Percentiles rank a stretch among this genome's conserved stretches.
phyloP scores from a whole-genome alignment of 2,329 filamentous ascomycete genomes.

The Zarea fungicola region DNA sequence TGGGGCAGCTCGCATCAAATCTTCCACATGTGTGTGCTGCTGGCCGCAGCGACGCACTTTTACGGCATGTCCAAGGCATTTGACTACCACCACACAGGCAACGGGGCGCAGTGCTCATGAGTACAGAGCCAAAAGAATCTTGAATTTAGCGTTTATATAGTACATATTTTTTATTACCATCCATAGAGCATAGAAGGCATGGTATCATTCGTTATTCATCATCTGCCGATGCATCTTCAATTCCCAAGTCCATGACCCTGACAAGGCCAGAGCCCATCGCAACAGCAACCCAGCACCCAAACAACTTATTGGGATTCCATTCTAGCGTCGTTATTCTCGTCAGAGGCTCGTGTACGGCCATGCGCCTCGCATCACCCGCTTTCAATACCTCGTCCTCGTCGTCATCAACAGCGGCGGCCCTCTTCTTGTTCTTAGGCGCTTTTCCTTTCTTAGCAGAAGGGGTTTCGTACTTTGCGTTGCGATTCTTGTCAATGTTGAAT shows the following conservation, averaged over 20 bases:
- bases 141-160: constrained; percentile 3
- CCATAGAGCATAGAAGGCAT: no score
- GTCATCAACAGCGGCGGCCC: constrained; percentile 22
- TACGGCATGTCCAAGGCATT: constrained; percentile 79
- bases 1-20: constrained; percentile 94
- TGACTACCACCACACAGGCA: constrained; percentile 69
- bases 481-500: constrained; percentile 45
- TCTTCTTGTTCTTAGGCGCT: constrained; percentile 30
- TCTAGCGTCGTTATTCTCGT: constrained; percentile 57
- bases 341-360: constrained; percentile 55
- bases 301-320: constrained; percentile 65
- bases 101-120: constrained; percentile 45
- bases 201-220: constrained; percentile 6
- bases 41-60: constrained; percentile 77
- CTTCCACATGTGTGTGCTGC: constrained; percentile 83
- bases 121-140: neutral
- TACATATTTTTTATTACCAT: constrained; percentile 1
- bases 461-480: constrained; percentile 38
- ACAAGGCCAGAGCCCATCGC: constrained; percentile 63
- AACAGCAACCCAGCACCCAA: constrained; percentile 61
- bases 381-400: constrained; percentile 29
- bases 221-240: constrained; percentile 28
- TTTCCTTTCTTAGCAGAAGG: constrained; percentile 29
- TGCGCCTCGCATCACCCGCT: constrained; percentile 34
- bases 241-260: constrained; percentile 59